These are phyloP conservation scores for Peronosclerospora sorghi DNA, from an alignment of 352 stramenopile genomes.

Conservation along the genomic window DNA sequence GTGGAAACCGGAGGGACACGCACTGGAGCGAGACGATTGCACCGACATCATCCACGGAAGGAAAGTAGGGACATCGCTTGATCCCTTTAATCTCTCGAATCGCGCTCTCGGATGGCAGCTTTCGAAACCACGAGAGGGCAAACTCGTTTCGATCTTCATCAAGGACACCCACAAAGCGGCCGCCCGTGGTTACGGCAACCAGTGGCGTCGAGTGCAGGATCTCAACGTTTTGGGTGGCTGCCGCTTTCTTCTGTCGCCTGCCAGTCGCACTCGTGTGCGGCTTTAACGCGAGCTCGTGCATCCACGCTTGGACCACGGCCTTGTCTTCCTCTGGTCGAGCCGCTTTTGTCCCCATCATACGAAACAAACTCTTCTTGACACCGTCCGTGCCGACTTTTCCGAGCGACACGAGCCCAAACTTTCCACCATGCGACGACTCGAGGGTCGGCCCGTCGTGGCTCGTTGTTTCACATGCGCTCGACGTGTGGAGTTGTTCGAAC, in stretches of 20 bases:
- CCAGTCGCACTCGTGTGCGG: slow-evolving; percentile 23
- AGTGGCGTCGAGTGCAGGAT: slow-evolving; percentile 43
- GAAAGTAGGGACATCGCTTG: slow-evolving; percentile 40
- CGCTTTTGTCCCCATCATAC: slow-evolving; percentile 50
- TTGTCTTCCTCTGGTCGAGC: slow-evolving; percentile 45
- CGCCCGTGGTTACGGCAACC: slow-evolving; percentile 37
- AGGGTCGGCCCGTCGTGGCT: slow-evolving; percentile 11
- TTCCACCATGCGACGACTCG: slow-evolving; percentile 14
- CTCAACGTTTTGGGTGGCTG: slow-evolving; percentile 10
- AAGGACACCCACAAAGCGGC: slow-evolving; percentile 35
- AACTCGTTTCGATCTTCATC: slow-evolving; percentile 63
- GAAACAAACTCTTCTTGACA: slow-evolving; percentile 61
- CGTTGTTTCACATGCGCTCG: slow-evolving; percentile 1
- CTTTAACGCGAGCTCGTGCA: slow-evolving; percentile 42
- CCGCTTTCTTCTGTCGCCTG: slow-evolving; percentile 18
- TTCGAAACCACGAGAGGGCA: slow-evolving; percentile 55
- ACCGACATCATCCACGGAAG: slow-evolving; percentile 63
- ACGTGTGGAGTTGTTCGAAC: slow-evolving; percentile 43
- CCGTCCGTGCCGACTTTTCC: slow-evolving; percentile 55
- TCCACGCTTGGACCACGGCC: slow-evolving; percentile 45
- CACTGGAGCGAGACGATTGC: slow-evolving; percentile 44
- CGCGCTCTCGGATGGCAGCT: slow-evolving; percentile 32
- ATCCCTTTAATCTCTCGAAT: slow-evolving; percentile 59
- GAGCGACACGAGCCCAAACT: slow-evolving; percentile 32
- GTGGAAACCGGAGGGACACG: slow-evolving; percentile 50